phyloP scores from a whole-genome alignment of 2,329 filamentous ascomycete genomes.

The Trichoderma pleuroti region DNA sequence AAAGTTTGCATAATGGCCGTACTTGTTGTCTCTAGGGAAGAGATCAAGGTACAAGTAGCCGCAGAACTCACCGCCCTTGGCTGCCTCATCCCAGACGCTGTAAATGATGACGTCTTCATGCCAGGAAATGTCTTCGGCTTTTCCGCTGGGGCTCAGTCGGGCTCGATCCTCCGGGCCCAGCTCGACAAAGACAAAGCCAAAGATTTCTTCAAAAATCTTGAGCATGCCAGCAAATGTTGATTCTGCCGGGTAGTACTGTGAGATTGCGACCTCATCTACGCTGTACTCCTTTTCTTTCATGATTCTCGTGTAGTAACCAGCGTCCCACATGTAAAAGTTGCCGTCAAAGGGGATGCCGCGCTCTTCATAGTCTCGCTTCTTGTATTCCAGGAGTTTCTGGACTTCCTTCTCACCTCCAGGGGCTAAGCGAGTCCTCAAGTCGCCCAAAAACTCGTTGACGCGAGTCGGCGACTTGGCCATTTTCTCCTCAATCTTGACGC shows the following conservation, averaged over 20 bases:
- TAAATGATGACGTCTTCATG: conserved; percentile 81
- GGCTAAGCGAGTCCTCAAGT: conserved; percentile 63
- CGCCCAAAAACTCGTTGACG: conserved; percentile 69
- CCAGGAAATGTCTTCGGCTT: conserved; percentile 71
- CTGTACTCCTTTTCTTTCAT: conserved; percentile 78
- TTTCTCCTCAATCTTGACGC: conserved; percentile 74
- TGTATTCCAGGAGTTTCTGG: conserved; percentile 66
- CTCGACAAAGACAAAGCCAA: conserved; percentile 75
- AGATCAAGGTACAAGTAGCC: conserved; percentile 82
- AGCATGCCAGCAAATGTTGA: conserved; percentile 75
- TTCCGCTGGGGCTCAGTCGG: conserved; percentile 61
- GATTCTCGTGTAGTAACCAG: conserved; percentile 74
- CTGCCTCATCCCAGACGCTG: conserved; percentile 75
- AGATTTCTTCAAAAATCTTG: conserved; percentile 77
- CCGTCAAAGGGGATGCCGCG: conserved; percentile 59
- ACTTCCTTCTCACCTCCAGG: conserved; percentile 70
- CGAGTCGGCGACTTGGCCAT: conserved; percentile 76
- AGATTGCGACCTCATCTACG: conserved; percentile 74
- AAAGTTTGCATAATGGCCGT: conserved; percentile 83
- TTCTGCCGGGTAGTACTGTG: conserved; percentile 78
- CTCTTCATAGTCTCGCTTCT: conserved; percentile 64
- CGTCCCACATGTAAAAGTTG: conserved; percentile 80
- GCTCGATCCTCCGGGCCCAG: conserved; percentile 63
- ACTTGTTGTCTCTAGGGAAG: conserved; percentile 76
- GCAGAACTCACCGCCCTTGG: conserved; percentile 67